Evolutionary conservation across 2,329 filamentous ascomycete species (phyloP).

Genomic region (Paracoccidioides lutzii): DNA sequence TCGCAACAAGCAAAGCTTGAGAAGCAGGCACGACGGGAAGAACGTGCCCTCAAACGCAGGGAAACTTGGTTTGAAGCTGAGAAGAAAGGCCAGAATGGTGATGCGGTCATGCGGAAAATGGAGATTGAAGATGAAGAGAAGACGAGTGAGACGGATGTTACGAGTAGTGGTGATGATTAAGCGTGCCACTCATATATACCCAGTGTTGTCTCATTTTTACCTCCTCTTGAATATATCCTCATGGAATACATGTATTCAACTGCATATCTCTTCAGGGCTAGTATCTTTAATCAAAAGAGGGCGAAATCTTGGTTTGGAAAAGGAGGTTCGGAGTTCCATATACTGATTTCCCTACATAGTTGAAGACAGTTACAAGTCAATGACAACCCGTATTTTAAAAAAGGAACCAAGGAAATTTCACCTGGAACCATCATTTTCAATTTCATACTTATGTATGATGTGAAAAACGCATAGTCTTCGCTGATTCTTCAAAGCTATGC

Average conservation of each 20-base stretch:
- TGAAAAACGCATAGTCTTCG: not conserved
- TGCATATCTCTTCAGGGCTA: not conserved
- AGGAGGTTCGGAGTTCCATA: not conserved
- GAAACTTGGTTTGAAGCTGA: constrained; percentile 35
- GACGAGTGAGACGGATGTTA: constrained; percentile 25
- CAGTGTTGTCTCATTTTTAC: not conserved
- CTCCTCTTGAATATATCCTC: not conserved
- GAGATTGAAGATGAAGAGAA: constrained; percentile 23
- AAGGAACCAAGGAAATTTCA: no score
- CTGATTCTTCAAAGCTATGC: no score
- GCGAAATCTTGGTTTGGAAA: not conserved
- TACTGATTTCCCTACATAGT: not conserved
- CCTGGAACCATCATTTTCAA: no score
- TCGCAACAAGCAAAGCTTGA: constrained; percentile 21
- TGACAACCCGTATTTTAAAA: not conserved
- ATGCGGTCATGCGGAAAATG: constrained; percentile 27
- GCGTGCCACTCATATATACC: not conserved
- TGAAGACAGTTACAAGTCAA: not conserved
- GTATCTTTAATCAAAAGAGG: not conserved
- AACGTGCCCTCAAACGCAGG: constrained; percentile 27
- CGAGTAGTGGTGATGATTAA: constrained; percentile 20
- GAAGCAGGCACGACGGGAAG: constrained; percentile 27
- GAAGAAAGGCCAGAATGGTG: constrained; percentile 31
- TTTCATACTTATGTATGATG: no score
- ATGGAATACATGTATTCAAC: no score